Conservation (phyloP, 2,329 filamentous ascomycete species). For the Beauveria sp. region DNA sequence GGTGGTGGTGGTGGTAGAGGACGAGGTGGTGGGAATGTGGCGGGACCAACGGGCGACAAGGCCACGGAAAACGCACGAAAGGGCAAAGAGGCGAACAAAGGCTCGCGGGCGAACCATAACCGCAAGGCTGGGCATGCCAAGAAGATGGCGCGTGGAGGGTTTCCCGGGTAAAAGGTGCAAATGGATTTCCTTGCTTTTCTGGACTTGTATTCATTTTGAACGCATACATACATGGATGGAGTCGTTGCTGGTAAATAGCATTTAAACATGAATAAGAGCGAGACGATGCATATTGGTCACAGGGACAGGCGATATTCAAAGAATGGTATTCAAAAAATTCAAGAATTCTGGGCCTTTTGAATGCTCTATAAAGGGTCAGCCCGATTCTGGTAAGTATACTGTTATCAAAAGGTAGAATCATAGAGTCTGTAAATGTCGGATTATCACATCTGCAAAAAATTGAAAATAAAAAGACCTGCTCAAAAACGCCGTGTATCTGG, state of each 20-base stretch:
- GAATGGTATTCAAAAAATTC: background rate
- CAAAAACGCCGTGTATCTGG: background rate
- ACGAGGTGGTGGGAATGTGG: constrained; percentile 50
- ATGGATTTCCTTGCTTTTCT: background rate
- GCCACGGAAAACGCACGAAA: constrained; percentile 64
- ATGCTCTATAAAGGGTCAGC: background rate
- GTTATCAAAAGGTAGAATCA: background rate
- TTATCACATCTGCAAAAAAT: background rate
- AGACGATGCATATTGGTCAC: background rate
- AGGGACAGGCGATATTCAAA: background rate
- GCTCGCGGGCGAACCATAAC: constrained; percentile 78
- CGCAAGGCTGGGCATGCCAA: constrained; percentile 61
- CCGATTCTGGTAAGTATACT: background rate
- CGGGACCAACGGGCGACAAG: constrained; percentile 59
- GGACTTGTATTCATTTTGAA: background rate
- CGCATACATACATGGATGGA: background rate
- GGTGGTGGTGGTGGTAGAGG: constrained; percentile 41
- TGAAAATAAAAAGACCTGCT: background rate
- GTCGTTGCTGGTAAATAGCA: background rate
- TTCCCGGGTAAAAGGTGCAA: constrained; percentile 16
- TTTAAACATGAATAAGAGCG: background rate
- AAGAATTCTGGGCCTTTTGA: background rate
- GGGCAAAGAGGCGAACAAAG: constrained; percentile 76
- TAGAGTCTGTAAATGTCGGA: background rate
- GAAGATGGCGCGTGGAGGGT: constrained; percentile 53